Evolutionary conservation across 441 rosid genomes (phyloP), one percentile per base, ranked within the genome.

Genomic region (Melianthus villosus): DNA sequence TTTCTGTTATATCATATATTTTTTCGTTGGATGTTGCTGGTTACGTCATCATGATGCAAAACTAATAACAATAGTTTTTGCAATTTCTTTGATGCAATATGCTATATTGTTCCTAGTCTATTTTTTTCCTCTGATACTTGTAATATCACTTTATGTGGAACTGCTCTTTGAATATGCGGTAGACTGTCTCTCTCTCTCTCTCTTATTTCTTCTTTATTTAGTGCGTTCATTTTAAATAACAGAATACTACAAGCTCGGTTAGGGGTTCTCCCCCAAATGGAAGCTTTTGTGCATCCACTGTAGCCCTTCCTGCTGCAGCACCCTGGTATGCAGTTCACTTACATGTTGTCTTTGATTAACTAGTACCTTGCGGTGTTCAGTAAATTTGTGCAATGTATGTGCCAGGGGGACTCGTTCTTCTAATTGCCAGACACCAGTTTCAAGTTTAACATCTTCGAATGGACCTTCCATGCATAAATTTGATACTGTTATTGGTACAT

Each of bases 261-360:
- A 82, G 58, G 63, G 64, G 62, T 55, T 75, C 95, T 44, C 83
- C 87, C 19, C 86, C 94, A 40, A 77, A 72, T 67, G 94, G 83
- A 57, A 72, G 63, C 53, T 53, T 63, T 29, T 53, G 75, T 42
- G 69, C 75, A 67, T 64, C 79, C 15, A 42, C 58, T 22, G 72
- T 68, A 17, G 94, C 85, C 46, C n/a, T n/a, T n/a, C 98, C 96
- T 56, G 82, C 91, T 29, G 94, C 79, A 25, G 84, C 96, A 2
- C 72, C 98, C 48, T 89, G 96, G 98, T 81, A 68, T 42, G 46
- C 41, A 14, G 35, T 56, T 33, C 10, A n/a, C 37, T 16, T 40
- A 6, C 11, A 9, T 41, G 1, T 38, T 29, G 33, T 34, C 1
- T 17, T 19, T 10, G 14, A 6, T 25, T 27, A 38, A 0, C 4